Conservation (phyloP, 1,139 yeast genomes). For the Geotrichum australiense region DNA sequence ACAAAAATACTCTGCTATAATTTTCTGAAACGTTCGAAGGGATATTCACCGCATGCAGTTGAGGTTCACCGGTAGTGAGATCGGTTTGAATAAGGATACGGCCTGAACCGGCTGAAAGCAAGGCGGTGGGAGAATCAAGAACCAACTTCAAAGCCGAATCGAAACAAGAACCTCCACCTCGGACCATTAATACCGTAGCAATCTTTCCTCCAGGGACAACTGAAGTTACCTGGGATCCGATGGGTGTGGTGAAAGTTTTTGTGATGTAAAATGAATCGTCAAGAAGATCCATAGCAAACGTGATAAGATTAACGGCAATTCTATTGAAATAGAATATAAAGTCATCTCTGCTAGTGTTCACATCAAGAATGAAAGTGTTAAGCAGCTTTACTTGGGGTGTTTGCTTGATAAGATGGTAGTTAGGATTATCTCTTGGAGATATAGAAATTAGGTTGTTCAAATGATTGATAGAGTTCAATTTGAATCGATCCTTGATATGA, state of each 20-base stretch:
- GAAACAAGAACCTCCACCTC: constrained; percentile 85
- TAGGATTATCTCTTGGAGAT: constrained; percentile 35
- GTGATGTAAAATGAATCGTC: constrained; percentile 27
- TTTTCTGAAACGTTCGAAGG: constrained; percentile 34
- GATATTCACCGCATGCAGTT: constrained; percentile 67
- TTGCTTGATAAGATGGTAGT: constrained; percentile 39
- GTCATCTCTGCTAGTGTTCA: constrained; percentile 54
- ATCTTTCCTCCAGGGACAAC: constrained; percentile 41
- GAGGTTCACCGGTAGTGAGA: constrained; percentile 86
- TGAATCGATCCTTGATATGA: constrained; percentile 70
- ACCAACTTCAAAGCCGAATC: constrained; percentile 49
- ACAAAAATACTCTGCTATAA: constrained; percentile 50
- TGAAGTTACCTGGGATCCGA: constrained; percentile 34
- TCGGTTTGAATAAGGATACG: constrained; percentile 84
- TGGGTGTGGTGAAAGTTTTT: constrained; percentile 41
- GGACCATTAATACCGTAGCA: constrained; percentile 68
- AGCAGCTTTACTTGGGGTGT: constrained; percentile 69
- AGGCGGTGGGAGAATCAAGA: constrained; percentile 2
- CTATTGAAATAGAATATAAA: constrained; percentile 83
- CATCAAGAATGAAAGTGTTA: constrained; percentile 53
- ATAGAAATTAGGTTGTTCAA: constrained; percentile 50
- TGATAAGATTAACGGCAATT: constrained; percentile 61
- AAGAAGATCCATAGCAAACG: constrained; percentile 53
- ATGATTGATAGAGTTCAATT: constrained; percentile 59
- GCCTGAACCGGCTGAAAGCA: constrained; percentile 47